Base-by-base conservation (phyloP, 805 yeast species). In the Wickerhamomyces xylosicus region DNA sequence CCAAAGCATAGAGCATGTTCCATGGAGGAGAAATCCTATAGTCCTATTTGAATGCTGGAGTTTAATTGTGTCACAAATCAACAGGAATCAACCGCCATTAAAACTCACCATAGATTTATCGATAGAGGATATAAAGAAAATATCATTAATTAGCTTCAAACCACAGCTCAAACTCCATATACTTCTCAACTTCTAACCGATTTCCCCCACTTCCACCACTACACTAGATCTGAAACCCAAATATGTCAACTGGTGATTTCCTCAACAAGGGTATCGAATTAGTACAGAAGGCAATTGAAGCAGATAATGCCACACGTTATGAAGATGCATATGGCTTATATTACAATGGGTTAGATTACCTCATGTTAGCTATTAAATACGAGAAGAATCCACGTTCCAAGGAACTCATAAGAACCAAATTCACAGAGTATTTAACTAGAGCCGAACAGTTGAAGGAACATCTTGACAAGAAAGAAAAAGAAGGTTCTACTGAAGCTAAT, bases 371-470 rank as follows among this genome's bases (percentile, higher is more conserved):
- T 4, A 69, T 92, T 50, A 92, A 92, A 62, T 90, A 83, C 53
- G 98, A 92, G 61, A 90, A 89, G 60, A 92, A 89, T 60, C 80
- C 82, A 18, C 79, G 79, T 50, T 81, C 94, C 29, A 90, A 89
- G 58, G 96, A 87, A 48, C 69, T 90, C 43, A 85, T 92, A 47
- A 74, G 89, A 54, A 74, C 86, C 8, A 87, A 87, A 59, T 85
- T 90, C 58, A 83, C 89, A 5, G 98, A 92, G 56, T 92, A 92
- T 58, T 63, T 92, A 54, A 72, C 87, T 5, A 67, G 98, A 41
- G 98, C 98, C 0, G 98, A 92, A 62, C 94, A 86, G 57, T 66
- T 92, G 52, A 90, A 92, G 57, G 86, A 82, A 34, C 95, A 86
- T 57, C 66, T 92, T 41, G 95, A 85, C 46, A 80, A 78, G 60